Evolutionary conservation across 345 rosid species (phyloP), one percentile per base, ranked within the genome.

Genomic region (Syzygium grande): DNA sequence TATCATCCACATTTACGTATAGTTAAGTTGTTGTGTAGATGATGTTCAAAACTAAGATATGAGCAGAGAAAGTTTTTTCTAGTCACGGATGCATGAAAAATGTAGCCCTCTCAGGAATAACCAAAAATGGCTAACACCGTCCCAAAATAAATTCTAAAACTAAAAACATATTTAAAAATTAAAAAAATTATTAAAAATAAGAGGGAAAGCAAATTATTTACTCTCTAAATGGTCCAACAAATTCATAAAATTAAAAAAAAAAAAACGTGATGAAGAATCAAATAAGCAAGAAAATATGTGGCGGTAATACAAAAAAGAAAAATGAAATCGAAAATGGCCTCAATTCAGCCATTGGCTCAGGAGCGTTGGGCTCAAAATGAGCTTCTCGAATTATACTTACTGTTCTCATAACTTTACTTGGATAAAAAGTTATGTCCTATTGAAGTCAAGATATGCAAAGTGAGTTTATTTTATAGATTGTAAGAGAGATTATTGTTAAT

Each of bases 51-150:
- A n/a, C 19, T 61, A 52, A 52, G 19, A 52, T 14, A 52, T 14
- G 17, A 15, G 19, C 15, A 14, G 54, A 15, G 54, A 52, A 52
- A 52, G 46, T 52, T 52, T 52, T 51, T 51, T 59, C 6, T 0
- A 2, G 0, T 14, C 73, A n/a, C 0, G 1, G 5, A n/a, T 3
- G 10, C 16, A 61, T 61, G 2, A 61, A 61, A n/a, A n/a, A n/a
- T n/a, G 19, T n/a, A 61, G 30, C 21, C 38, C 5, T 61, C 6
- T 13, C 9, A n/a, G 15, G 1, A 61, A n/a, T 61, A n/a, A 61
- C 9, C 0, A 0, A 1, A 61, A 3, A n/a, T 2, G 19, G 73
- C 19, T n/a, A 16, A 61, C n/a, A 14, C 0, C 1, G 9, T 34
- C 9, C 73, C 73, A 61, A 61, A n/a, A 61, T 61, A 61, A 61